These are phyloP conservation scores for Fusarium irregulare DNA, from an alignment of 2,329 filamentous ascomycete genomes.

Conservation along the genomic window DNA sequence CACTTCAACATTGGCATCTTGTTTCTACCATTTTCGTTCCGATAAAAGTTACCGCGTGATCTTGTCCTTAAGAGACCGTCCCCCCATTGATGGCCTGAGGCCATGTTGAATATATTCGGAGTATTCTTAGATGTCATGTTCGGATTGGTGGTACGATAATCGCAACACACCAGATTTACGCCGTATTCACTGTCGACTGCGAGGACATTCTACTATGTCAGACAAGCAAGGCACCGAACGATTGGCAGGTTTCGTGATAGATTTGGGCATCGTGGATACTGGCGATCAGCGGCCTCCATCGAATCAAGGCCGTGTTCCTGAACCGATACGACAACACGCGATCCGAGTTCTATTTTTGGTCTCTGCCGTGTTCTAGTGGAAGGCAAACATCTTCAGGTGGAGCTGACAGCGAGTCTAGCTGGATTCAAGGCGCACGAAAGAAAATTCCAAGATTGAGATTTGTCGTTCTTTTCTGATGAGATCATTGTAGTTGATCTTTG, in stretches of 20 bases:
- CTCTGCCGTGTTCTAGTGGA: conserved; percentile 6
- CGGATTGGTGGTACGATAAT: not conserved
- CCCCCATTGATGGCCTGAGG: not conserved
- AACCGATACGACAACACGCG: conserved; percentile 39
- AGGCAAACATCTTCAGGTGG: conserved; percentile 7
- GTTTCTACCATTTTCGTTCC: conserved; percentile 20
- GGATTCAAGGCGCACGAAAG: not conserved
- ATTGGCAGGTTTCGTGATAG: conserved; percentile 3
- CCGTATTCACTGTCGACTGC: not conserved
- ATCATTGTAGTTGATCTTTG: not conserved
- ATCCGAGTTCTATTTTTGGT: conserved; percentile 44
- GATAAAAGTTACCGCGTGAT: not conserved
- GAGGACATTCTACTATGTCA: not conserved
- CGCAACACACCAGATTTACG: not conserved
- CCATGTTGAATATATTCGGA: not conserved
- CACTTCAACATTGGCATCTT: conserved; percentile 38
- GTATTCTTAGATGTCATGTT: not conserved
- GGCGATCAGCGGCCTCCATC: conserved; percentile 16
- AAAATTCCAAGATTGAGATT: not conserved
- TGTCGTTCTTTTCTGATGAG: not conserved
- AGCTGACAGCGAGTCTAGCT: not conserved
- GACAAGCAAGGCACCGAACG: not conserved
- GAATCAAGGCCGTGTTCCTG: conserved; percentile 34
- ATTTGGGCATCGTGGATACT: conserved; percentile 10
- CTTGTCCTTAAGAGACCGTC: not conserved